Evolutionary conservation across 768 basidiomycete species (phyloP), one percentile per base, ranked within the genome.

Genomic region (Russula olivacea): DNA sequence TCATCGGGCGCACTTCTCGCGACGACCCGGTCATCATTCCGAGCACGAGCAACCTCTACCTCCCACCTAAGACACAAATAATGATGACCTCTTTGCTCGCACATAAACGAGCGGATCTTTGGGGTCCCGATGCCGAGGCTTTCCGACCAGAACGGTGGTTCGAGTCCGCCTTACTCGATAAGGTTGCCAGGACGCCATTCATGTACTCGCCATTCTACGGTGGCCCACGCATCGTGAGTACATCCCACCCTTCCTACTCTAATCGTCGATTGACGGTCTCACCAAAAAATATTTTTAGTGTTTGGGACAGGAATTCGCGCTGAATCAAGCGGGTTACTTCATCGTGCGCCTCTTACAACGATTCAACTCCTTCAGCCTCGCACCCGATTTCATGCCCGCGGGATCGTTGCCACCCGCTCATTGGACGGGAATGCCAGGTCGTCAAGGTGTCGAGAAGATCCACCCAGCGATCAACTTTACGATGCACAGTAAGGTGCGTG

Each of bases 151-250:
- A 86, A 66, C 77, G 86, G 17, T 88, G 84, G 76, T 70, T 87
- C 50, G 86, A 88, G 60, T 77, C 78, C 11, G 53, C 38, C 1
- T 76, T 86, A 34, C 66, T 83, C 8, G 76, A 79, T 66, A 83
- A 83, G 61, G 74, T 85, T 21, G 75, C 74, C 0, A 76, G 79
- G 2, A 86, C 86, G 63, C 84, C 85, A 1, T 86, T 81, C 76
- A 87, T 89, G 64, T 88, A 87, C 71, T 72, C 83, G 6, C 85
- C 86, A 0, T 87, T 87, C 74, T 86, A 86, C 61, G 84, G 83
- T 0, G 86, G 84, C 1, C 86, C 85, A 6, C 76, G 86, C 11
- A 83, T 85, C 63, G 66, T 67, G 49, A 47, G 66, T 56, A 36
- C 4, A 1, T 21, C 4, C 30, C 23, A 5, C 17, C 21, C 2